phyloP scores from a whole-genome alignment of 2,329 filamentous ascomycete genomes.

The Ustilaginoidea virens region DNA sequence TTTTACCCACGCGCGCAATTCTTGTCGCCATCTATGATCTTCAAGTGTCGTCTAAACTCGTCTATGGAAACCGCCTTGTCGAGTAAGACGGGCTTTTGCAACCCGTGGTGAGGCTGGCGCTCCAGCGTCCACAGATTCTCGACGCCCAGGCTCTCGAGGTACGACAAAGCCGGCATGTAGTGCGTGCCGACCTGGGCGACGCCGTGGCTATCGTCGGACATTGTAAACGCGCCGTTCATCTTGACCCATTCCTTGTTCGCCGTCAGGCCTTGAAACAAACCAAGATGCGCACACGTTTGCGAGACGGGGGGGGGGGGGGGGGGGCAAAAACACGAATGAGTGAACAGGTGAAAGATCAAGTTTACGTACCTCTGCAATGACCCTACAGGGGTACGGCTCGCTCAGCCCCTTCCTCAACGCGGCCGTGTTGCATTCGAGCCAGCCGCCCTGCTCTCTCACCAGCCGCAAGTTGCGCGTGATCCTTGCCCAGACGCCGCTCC shows the following conservation, averaged over 20 bases:
- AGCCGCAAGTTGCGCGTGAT: conserved; percentile 60
- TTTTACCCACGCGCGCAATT: too few species aligned
- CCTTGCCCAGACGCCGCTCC: conserved; percentile 54
- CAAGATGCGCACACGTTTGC: too few species aligned
- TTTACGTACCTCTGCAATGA: conserved; percentile 55
- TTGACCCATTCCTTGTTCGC: conserved; percentile 58
- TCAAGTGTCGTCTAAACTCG: conserved; percentile 21
- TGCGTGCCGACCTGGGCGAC: conserved; percentile 78
- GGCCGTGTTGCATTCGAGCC: conserved; percentile 81
- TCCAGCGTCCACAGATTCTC: conserved; percentile 42
- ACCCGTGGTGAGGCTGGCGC: conserved; percentile 18
- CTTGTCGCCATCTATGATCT: too few species aligned
- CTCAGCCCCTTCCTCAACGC: conserved; percentile 76
- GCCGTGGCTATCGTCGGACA: conserved; percentile 92
- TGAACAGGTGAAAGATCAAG: neutral
- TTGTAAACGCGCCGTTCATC: conserved; percentile 66
- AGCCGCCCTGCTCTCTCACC: conserved; percentile 57
- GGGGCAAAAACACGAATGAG: neutral
- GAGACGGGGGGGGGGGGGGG: neutral
- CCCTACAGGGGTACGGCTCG: conserved; percentile 74
- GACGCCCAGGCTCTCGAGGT: conserved; percentile 52
- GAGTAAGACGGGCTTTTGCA: conserved; percentile 19
- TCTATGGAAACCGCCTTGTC: conserved; percentile 28
- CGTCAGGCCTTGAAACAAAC: too few species aligned
- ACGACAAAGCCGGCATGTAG: conserved; percentile 55